Evolutionary conservation across 2,329 filamentous ascomycete species (phyloP).

Genomic region (Talaromyces marneffei): DNA sequence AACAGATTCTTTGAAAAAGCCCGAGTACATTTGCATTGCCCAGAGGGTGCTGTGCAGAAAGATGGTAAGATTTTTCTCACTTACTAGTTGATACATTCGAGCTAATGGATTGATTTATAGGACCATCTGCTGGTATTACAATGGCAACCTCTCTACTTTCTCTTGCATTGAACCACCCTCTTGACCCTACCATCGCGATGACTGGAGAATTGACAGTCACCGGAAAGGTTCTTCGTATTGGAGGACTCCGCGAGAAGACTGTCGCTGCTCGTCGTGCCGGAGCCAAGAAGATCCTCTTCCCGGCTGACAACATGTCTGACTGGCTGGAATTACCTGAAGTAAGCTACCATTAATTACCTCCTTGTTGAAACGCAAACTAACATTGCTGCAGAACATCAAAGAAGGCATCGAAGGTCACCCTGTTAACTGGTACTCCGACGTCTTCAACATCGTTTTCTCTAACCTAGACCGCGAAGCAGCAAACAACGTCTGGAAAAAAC

Average conservation of each 20-base stretch:
- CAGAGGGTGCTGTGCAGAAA: conserved; percentile 92
- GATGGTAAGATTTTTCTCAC: conserved; percentile 53
- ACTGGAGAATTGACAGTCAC: conserved; percentile 95
- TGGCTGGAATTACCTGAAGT: conserved; percentile 97
- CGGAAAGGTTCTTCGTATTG: conserved; percentile 91
- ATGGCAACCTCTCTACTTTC: conserved; percentile 94
- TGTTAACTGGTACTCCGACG: conserved; percentile 87
- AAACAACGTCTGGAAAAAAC: conserved; percentile 65
- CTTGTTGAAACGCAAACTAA: neutral
- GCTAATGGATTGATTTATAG: conserved; percentile 20
- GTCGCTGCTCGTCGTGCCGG: conserved; percentile 89
- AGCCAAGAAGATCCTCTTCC: conserved; percentile 90
- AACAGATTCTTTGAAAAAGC: conserved; percentile 97
- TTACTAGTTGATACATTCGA: too few species aligned
- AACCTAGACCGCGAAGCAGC: conserved; percentile 67
- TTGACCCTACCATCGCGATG: conserved; percentile 90
- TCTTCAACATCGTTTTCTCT: conserved; percentile 87
- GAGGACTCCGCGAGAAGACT: conserved; percentile 91
- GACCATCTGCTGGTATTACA: conserved; percentile 86
- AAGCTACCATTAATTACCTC: conserved; percentile 38
- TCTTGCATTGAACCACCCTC: conserved; percentile 68
- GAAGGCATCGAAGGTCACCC: conserved; percentile 87
- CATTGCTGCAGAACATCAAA: conserved; percentile 82
- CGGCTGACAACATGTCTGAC: conserved; percentile 89
- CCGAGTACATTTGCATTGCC: conserved; percentile 90